Base-by-base conservation (phyloP, 192 early-diverging fungal species). In the Lobosporangium transversale region DNA sequence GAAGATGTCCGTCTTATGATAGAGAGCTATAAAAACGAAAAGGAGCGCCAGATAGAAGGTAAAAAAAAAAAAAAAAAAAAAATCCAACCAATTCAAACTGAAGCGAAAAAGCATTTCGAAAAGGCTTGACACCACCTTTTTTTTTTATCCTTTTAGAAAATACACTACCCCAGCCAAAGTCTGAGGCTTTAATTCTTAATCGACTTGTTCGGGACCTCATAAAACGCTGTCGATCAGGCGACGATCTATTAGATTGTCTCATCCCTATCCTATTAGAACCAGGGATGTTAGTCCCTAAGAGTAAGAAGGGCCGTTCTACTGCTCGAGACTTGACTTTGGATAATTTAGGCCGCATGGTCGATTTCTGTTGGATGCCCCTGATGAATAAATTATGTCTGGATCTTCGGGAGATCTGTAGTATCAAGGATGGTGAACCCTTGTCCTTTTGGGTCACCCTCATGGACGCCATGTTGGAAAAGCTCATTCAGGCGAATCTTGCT, bases 11-110 rank as follows among this genome's bases (percentile, higher is more conserved):
- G 58, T 12, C 23, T n/a, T n/a, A 49, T 67, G 43, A 60, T 76
- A 26, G 64, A 61, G 30, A 56, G 21, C 20, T 55, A 56, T 29
- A 60, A 42, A 9, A 42, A 23, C 29, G 35, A 60, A 15, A 76
- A 66, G 36, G 71, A 76, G 37, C 51, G 52, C 21, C 71, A 76
- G 36, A 66, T 76, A 10, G 71, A 76, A 59, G 71, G 71, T 76
- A 53, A 35, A 12, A 20, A 37, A 37, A 2, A 37, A 1, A 15
- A 37, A 37, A 37, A 20, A 6, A 2, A 1, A 36, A 1, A 44
- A 17, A 17, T 24, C 21, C n/a, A n/a, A n/a, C n/a, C n/a, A n/a
- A n/a, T n/a, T n/a, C n/a, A n/a, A n/a, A n/a, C n/a, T n/a, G n/a
- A n/a, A n/a, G n/a, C n/a, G n/a, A n/a, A n/a, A n/a, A n/a, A n/a